These are phyloP conservation scores for Tilletia horrida DNA, from an alignment of 1,284 basidiomycete genomes.

Conservation along the genomic window DNA sequence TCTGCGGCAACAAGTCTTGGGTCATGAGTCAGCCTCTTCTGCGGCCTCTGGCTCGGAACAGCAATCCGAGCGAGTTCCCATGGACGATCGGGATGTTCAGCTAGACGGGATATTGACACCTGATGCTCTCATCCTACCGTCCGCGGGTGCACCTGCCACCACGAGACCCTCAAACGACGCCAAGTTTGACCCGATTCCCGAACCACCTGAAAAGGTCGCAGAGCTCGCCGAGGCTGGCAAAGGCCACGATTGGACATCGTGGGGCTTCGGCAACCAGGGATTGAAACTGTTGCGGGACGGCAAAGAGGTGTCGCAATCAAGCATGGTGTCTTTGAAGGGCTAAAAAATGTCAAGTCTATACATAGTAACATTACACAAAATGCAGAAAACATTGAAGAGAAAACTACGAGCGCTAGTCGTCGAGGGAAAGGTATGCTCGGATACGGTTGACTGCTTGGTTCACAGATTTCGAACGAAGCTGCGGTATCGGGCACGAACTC, in stretches of 20 bases:
- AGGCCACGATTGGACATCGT: neutral
- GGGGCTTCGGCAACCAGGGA: neutral
- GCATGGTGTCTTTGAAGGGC: no score
- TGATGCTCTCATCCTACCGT: slow-evolving; percentile 25
- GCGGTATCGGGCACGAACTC: neutral
- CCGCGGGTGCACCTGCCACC: neutral
- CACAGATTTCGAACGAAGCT: slow-evolving; percentile 4
- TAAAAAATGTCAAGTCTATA: no score
- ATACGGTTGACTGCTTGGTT: neutral
- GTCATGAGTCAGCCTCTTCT: neutral
- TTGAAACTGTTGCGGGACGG: no score
- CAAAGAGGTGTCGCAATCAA: no score
- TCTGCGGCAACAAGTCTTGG: slow-evolving; percentile 1
- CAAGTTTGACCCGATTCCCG: slow-evolving; percentile 7
- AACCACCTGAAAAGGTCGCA: neutral
- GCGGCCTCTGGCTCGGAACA: neutral
- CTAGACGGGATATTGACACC: slow-evolving; percentile 52
- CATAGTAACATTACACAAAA: no score
- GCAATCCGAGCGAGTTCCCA: slow-evolving; percentile 40
- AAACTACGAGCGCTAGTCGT: neutral
- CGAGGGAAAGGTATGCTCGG: neutral
- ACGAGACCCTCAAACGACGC: neutral
- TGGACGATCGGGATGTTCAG: slow-evolving; percentile 50
- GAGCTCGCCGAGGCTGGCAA: slow-evolving; percentile 3
- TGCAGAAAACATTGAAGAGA: no score